Evolutionary conservation across 768 basidiomycete species (phyloP).

Genomic region (Hericium coralloides): DNA sequence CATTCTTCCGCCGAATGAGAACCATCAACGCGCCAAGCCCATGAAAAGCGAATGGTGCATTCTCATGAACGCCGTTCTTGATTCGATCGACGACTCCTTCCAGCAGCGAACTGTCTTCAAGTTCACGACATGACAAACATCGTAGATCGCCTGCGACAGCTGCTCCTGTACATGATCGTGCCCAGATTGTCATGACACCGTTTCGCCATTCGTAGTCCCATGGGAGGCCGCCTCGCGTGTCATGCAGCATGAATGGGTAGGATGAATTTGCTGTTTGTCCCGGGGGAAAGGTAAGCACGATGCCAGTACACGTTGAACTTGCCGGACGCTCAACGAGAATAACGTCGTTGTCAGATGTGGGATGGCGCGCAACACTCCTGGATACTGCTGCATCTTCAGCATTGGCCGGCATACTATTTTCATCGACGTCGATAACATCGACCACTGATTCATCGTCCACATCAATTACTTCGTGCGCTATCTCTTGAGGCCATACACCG

Average conservation of each 20-base stretch:
- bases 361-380: no score
- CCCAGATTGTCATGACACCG: not conserved
- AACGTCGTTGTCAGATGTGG: no score
- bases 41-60: not conserved
- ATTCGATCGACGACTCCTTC: not conserved
- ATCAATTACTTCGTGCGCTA: no score
- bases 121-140: not conserved
- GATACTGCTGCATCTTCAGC: no score
- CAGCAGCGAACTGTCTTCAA: not conserved
- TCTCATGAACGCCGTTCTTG: not conserved
- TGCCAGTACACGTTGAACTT: not conserved
- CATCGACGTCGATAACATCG: no score
- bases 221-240: not conserved
- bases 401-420: no score
- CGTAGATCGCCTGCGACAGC: not conserved
- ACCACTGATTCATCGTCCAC: no score
- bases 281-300: not conserved
- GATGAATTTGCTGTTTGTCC: not conserved
- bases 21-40: not conserved
- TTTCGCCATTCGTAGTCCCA: not conserved
- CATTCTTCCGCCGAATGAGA: not conserved
- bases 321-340: not conserved
- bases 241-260: not conserved
- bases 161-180: not conserved
- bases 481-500: no score